A percentile compares a stretch with the other conserved stretches of the same genome.
Conservation (phyloP, 2,329 filamentous ascomycete genomes). For the Aquanectria penicillioides region DNA sequence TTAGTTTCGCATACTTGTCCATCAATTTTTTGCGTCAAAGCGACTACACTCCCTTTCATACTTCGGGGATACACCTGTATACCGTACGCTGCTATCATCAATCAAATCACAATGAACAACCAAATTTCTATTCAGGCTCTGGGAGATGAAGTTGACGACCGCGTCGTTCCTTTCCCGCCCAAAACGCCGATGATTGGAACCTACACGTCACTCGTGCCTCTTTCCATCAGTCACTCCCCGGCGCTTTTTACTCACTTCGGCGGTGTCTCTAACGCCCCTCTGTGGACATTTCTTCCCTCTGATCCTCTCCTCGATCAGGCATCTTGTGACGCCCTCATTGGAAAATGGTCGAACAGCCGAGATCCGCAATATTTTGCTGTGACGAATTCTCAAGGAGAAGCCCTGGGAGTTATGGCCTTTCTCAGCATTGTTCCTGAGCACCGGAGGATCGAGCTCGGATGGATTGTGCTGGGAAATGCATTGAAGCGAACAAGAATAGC, state of each 20-base stretch:
- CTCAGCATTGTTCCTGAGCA: background rate
- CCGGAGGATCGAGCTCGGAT: background rate
- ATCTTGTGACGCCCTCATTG: background rate
- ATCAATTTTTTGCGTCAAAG: too few species aligned
- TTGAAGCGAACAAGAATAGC: background rate
- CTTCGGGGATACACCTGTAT: too few species aligned
- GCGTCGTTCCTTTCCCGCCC: background rate
- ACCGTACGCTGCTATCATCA: too few species aligned
- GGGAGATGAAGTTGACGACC: background rate
- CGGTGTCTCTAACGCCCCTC: background rate
- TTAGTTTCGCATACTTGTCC: too few species aligned
- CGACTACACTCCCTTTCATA: too few species aligned
- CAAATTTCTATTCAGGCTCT: background rate
- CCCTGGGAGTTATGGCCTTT: background rate
- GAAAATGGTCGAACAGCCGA: background rate
- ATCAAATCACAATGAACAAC: background rate
- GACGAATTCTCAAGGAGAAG: background rate
- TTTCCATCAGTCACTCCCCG: background rate
- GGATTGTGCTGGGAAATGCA: background rate
- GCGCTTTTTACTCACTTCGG: background rate
- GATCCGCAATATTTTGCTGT: background rate
- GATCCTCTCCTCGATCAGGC: background rate
- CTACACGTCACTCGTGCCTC: background rate
- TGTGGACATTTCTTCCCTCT: background rate
- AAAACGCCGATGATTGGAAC: background rate